Conservation (phyloP, 2,329 filamentous ascomycete genomes). For the Lizonia empirigonia region DNA sequence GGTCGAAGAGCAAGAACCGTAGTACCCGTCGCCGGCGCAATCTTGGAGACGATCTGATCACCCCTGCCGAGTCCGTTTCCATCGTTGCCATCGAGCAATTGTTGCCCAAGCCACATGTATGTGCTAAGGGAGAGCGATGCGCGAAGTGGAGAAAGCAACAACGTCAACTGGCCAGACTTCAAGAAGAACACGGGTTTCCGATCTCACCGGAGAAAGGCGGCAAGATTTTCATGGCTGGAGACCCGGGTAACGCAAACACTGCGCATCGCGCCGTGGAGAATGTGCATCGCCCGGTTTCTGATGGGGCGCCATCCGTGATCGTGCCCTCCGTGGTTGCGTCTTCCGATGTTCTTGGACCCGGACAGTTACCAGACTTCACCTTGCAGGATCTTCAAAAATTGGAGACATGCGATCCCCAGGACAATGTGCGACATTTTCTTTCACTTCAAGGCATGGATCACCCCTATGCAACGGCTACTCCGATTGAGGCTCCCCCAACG, state of each 20-base stretch:
- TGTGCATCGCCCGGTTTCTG: constrained; percentile 71
- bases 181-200: constrained; percentile 71
- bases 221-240: constrained; percentile 75
- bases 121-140: constrained; percentile 85
- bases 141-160: constrained; percentile 82
- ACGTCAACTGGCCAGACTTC: constrained; percentile 74
- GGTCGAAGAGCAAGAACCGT: constrained; percentile 46
- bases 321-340: constrained; percentile 78
- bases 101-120: constrained; percentile 81
- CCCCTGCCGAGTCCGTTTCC: constrained; percentile 81
- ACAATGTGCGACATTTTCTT: constrained; percentile 91
- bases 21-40: constrained; percentile 48
- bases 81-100: constrained; percentile 92
- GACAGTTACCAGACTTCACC: constrained; percentile 64
- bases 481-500: constrained; percentile 57
- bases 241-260: constrained; percentile 77
- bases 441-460: constrained; percentile 76
- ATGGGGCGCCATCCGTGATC: constrained; percentile 63
- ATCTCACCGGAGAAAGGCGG: constrained; percentile 66
- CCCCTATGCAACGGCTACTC: constrained; percentile 68
- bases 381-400: constrained; percentile 78
- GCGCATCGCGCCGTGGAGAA: constrained; percentile 59
- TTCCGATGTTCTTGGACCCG: constrained; percentile 83
- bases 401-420: constrained; percentile 78
- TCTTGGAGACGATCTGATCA: constrained; percentile 67